Conservation (phyloP, 805 yeast genomes). For the Candida tammaniensis region DNA sequence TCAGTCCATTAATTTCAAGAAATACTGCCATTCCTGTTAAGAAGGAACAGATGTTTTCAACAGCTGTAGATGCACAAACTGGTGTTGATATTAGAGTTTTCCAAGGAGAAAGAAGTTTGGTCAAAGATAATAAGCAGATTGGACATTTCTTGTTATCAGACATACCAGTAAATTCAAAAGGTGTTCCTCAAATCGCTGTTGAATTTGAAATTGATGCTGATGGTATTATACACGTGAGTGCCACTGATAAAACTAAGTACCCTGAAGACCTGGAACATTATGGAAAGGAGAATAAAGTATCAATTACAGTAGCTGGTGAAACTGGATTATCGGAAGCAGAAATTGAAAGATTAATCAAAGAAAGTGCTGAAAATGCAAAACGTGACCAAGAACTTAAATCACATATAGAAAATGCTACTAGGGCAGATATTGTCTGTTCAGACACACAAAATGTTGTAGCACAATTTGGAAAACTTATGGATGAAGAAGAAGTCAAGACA, state of each 20-base stretch:
- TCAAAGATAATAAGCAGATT: slow-evolving; percentile 71
- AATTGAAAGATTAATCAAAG: slow-evolving; percentile 58
- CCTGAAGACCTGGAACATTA: slow-evolving; percentile 31
- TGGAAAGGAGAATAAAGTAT: slow-evolving; percentile 50
- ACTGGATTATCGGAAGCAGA: slow-evolving; percentile 70
- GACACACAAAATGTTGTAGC: slow-evolving; percentile 85
- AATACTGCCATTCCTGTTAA: slow-evolving; percentile 76
- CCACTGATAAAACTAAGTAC: slow-evolving; percentile 49
- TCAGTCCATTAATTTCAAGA: slow-evolving; percentile 74
- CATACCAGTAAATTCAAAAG: slow-evolving; percentile 75
- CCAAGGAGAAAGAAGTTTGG: slow-evolving; percentile 80
- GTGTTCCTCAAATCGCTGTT: slow-evolving; percentile 75
- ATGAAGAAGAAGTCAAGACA: slow-evolving; percentile 43
- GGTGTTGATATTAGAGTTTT: slow-evolving; percentile 77
- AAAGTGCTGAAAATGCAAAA: slow-evolving; percentile 61
- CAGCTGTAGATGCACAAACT: slow-evolving; percentile 83
- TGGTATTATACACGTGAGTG: slow-evolving; percentile 62
- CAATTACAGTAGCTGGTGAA: slow-evolving; percentile 67
- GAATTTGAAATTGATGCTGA: slow-evolving; percentile 80
- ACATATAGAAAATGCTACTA: slow-evolving; percentile 69
- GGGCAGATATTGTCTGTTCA: slow-evolving; percentile 73
- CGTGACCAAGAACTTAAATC: slow-evolving; percentile 58
- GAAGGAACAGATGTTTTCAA: slow-evolving; percentile 70
- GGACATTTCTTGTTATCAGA: slow-evolving; percentile 72
- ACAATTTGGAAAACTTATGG: slow-evolving; percentile 59